Base-by-base conservation (phyloP, 2,329 filamentous ascomycete genomes). In the Sporothrix humicola region DNA sequence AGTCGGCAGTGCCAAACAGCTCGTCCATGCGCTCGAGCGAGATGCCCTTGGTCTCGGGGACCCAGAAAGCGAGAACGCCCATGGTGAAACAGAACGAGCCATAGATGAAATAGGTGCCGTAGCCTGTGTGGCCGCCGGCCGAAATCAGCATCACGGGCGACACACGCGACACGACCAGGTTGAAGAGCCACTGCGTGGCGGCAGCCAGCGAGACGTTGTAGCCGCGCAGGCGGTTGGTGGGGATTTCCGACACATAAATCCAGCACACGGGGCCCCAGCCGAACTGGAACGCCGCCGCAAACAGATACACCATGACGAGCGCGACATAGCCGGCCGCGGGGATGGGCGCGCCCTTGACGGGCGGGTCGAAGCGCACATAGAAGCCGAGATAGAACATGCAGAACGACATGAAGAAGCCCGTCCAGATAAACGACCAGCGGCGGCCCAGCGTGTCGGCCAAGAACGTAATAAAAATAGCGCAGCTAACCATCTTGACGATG, bases 251-350 rank as follows among this genome's bases (percentile, higher is more conserved):
- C 10, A 89, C 85, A 77, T 75, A 77, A 76, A 89, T 90, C 88
- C 88, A 88, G 82, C 87, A 89, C 7, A 89, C 88, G 1, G 88
- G 87, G 0, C 89, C 89, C 88, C 89, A 90, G n/a, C 86, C 86
- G 75, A 87, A 86, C 75, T 89, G 87, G 82, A 90, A 91, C 78
- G 87, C 87, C 1, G 85, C 85, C 0, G 89, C 89, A 76, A 91
- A 91, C 26, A 91, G 82, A 80, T 90, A 91, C 52, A 91, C 87
- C 79, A 87, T 88, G 13, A 90, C 88, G 4, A 89, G 79, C 37
- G 85, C 82, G 17, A 87, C 87, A 23, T 90, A 84, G 42, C 83
- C 84, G 0, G 85, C 83, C 1, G 89, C 84, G 1, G 84, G 83
- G 1, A 77, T 77, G 0, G 83, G 82, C 0, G 86, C 85, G 0